Conservation (phyloP, 495 filamentous ascomycete genomes). For the Aspergillus diversus region DNA sequence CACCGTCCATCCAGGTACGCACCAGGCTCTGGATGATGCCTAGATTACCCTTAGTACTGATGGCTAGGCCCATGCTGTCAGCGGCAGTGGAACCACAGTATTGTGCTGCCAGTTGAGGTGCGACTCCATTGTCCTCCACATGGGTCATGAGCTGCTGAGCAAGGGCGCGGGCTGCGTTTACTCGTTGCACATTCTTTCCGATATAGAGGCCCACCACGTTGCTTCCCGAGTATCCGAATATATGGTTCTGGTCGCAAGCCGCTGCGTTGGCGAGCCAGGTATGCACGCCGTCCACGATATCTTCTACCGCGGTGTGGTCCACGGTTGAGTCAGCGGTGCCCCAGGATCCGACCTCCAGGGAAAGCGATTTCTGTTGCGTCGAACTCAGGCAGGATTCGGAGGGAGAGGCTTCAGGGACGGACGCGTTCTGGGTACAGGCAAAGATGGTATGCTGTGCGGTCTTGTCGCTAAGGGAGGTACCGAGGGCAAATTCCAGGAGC, state of each 20-base stretch:
- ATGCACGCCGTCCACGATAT: not conserved
- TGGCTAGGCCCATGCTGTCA: not conserved
- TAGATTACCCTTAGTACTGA: not conserved
- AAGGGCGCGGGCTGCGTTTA: not conserved
- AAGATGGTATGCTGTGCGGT: not conserved
- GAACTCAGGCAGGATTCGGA: slow-evolving; percentile 3
- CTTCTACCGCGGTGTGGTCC: not conserved
- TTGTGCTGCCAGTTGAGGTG: not conserved
- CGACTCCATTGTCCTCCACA: not conserved
- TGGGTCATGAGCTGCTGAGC: not conserved
- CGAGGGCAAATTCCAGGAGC: slow-evolving; percentile 7
- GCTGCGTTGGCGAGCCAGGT: not conserved
- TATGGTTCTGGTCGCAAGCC: not conserved
- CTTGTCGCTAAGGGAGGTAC: not conserved
- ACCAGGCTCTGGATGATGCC: not conserved
- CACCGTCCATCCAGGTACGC: not conserved
- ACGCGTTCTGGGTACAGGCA: not conserved
- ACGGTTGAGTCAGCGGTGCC: not conserved
- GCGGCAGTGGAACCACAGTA: not conserved
- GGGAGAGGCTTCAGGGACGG: not conserved
- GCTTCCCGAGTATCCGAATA: not conserved
- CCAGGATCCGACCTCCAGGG: not conserved
- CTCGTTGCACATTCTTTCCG: not conserved
- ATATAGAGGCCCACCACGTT: not conserved
- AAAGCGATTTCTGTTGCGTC: not conserved